phyloP scores from a whole-genome alignment of 2,329 filamentous ascomycete species.

The Hymenoscyphus fraxineus region DNA sequence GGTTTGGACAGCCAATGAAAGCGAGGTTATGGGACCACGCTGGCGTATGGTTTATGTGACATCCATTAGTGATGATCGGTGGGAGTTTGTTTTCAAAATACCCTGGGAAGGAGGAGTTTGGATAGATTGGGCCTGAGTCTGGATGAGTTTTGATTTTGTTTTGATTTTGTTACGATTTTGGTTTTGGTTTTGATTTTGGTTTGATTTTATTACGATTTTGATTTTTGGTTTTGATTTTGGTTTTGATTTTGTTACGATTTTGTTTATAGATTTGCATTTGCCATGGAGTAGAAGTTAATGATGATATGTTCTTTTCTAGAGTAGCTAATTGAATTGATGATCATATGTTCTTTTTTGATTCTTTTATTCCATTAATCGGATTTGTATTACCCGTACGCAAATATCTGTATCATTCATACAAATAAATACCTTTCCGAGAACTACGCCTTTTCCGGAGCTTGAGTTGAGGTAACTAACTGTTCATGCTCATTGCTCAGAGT shows the following conservation, averaged over 20 bases:
- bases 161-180: background rate
- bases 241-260: background rate
- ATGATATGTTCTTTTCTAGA: background rate
- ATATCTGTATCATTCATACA: too few relatives aligned
- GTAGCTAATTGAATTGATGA: background rate
- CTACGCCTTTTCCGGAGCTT: too few relatives aligned
- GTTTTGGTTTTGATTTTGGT: background rate
- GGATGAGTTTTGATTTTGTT: background rate
- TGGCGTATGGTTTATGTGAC: background rate
- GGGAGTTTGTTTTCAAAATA: background rate
- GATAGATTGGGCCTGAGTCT: background rate
- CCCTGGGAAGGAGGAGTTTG: slow-evolving; percentile 1
- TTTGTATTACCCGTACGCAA: too few relatives aligned
- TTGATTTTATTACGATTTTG: background rate
- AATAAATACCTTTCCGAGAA: too few relatives aligned
- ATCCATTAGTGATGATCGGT: slow-evolving; percentile 2
- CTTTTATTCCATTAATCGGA: too few relatives aligned
- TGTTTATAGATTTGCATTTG: background rate
- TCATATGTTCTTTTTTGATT: background rate
- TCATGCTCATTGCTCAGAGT: too few relatives aligned
- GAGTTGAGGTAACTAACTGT: too few relatives aligned
- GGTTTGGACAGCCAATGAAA: slow-evolving; percentile 11
- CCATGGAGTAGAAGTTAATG: background rate
- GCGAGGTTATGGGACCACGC: background rate
- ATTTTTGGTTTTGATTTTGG: background rate